These are phyloP conservation scores for Parastagonospora avenae DNA, from an alignment of 2,329 filamentous ascomycete species.

Conservation along the genomic window DNA sequence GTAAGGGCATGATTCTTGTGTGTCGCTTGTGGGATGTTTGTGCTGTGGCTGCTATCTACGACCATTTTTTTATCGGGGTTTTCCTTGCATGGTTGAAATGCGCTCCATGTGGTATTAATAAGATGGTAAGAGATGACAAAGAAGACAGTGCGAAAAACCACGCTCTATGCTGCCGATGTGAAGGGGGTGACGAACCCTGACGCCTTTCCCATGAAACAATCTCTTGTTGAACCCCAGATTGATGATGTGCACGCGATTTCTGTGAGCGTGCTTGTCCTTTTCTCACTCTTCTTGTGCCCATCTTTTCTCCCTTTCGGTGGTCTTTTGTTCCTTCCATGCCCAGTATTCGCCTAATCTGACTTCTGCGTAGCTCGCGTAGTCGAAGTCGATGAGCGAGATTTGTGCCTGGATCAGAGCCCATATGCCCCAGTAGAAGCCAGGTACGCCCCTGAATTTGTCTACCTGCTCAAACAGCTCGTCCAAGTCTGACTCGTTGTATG, in stretches of 20 bases:
- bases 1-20: too few species aligned
- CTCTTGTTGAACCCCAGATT: too few species aligned
- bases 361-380: slow-evolving; percentile 92
- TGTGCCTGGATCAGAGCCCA: slow-evolving; percentile 95
- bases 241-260: not conserved
- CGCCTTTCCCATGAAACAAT: not conserved
- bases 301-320: slow-evolving; percentile 75
- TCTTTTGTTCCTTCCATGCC: slow-evolving; percentile 78
- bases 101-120: not conserved
- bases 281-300: slow-evolving; percentile 67
- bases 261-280: not conserved
- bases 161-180: not conserved
- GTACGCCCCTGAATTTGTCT: slow-evolving; percentile 84
- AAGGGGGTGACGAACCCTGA: not conserved
- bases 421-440: slow-evolving; percentile 89
- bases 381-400: slow-evolving; percentile 95
- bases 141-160: not conserved
- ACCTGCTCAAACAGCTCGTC: slow-evolving; percentile 77
- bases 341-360: slow-evolving; percentile 87
- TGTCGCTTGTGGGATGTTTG: not conserved
- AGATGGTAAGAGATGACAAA: not conserved
- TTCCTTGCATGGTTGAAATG: slow-evolving; percentile 5
- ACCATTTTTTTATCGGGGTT: not conserved
- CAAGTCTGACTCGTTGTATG: slow-evolving; percentile 62
- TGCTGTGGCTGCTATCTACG: not conserved